Evolutionary conservation across 176 grass and related monocot species (phyloP).

Genomic region (Rhynchospora tenuis): DNA sequence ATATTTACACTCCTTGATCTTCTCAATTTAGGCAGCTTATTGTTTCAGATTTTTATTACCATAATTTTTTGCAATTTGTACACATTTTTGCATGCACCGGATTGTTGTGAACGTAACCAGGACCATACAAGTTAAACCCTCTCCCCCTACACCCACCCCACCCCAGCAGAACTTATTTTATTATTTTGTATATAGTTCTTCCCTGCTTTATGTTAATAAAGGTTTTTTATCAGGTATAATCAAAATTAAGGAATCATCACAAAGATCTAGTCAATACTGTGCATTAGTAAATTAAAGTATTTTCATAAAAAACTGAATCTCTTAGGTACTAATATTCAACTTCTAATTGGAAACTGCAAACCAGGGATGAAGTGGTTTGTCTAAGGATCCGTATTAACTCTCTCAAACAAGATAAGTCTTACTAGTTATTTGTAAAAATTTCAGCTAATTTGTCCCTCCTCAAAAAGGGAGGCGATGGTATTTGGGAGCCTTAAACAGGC

Average conservation of each 20-base stretch:
- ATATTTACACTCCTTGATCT: neutral
- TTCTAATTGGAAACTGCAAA: neutral
- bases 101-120: neutral
- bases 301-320: neutral
- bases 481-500: slow-evolving; percentile 94
- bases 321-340: neutral
- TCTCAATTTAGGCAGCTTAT: neutral
- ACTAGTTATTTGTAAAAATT: neutral
- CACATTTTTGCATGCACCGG: neutral
- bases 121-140: neutral
- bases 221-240: neutral
- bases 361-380: neutral
- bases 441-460: slow-evolving; percentile 97
- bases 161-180: neutral
- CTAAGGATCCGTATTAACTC: neutral
- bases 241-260: neutral
- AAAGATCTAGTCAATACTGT: neutral
- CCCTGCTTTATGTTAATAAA: neutral
- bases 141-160: neutral
- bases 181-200: neutral
- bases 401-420: neutral
- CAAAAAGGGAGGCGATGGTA: slow-evolving; percentile 84
- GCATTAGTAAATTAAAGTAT: neutral
- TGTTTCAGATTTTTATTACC: neutral
- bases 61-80: neutral